A percentile compares a stretch with the other conserved stretches of the same genome.
Evolutionary conservation across 1,284 basidiomycete species (phyloP).

Genomic region (Sporisorium scitamineum): DNA sequence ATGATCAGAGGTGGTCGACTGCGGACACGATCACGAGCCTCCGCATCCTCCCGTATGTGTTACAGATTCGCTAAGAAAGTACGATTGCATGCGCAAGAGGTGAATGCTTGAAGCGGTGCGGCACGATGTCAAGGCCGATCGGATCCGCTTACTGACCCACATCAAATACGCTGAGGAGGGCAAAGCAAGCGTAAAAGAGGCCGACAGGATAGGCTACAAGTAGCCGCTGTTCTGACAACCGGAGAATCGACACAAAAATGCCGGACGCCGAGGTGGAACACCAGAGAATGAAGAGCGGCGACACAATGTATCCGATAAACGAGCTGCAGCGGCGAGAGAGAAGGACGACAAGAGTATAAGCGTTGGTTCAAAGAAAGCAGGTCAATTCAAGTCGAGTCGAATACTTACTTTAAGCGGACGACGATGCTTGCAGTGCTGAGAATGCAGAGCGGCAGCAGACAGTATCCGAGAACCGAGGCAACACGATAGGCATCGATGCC

Average conservation of each 20-base stretch:
- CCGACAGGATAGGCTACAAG: conserved; percentile 68
- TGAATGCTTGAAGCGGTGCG: not conserved
- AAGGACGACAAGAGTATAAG: not conserved
- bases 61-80: not conserved
- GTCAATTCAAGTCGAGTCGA: not conserved
- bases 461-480: conserved; percentile 95
- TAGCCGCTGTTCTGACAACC: conserved; percentile 66
- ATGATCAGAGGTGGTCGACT: not conserved
- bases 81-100: conserved; percentile 1
- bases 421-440: conserved; percentile 89
- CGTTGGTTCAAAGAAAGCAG: not conserved
- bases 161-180: conserved; percentile 65
- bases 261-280: conserved; percentile 66
- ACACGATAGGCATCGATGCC: conserved; percentile 97
- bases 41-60: not conserved
- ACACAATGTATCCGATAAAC: conserved; percentile 60
- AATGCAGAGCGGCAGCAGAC: conserved; percentile 96
- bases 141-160: conserved; percentile 29
- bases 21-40: not conserved
- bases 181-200: conserved; percentile 68
- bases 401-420: conserved; percentile 85
- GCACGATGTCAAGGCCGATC: not conserved
- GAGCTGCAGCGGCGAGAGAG: conserved; percentile 18
- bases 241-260: conserved; percentile 67
- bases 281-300: conserved; percentile 68